These are phyloP conservation scores for Excoecaria agallocha DNA, from an alignment of 345 rosid genomes.

Conservation along the genomic window DNA sequence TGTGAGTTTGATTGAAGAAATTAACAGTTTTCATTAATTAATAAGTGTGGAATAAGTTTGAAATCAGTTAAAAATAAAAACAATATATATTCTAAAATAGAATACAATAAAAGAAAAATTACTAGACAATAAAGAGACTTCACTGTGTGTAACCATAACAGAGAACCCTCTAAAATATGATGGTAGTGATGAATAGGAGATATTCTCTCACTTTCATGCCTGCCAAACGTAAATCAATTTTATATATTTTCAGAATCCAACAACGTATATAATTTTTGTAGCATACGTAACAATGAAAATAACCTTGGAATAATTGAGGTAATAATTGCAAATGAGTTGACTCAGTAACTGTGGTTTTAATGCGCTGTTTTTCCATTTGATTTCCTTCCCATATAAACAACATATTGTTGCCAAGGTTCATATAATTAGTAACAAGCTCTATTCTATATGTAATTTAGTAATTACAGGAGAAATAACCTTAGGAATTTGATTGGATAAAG, in stretches of 20 bases:
- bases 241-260: neutral
- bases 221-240: slow-evolving; percentile 14
- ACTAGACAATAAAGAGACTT: slow-evolving; percentile 67
- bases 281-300: neutral
- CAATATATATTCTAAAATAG: no score
- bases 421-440: neutral
- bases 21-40: no score
- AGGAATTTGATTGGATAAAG: slow-evolving; percentile 30
- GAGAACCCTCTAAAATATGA: slow-evolving; percentile 75
- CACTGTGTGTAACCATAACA: slow-evolving; percentile 61
- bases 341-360: slow-evolving; percentile 24
- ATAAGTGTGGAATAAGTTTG: no score
- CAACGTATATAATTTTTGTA: no score
- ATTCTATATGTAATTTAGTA: no score
- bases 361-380: slow-evolving; percentile 15
- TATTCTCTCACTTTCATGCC: slow-evolving; percentile 44
- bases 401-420: slow-evolving; percentile 40
- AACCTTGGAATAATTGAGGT: slow-evolving; percentile 52
- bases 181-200: slow-evolving; percentile 47
- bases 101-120: slow-evolving; percentile 1
- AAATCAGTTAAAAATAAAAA: no score
- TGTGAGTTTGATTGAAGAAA: no score
- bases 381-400: slow-evolving; percentile 73
- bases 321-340: slow-evolving; percentile 44
- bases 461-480: no score